Evolutionary conservation across 1,284 basidiomycete genomes (phyloP).

Genomic region (Rhizoctonia solani): DNA sequence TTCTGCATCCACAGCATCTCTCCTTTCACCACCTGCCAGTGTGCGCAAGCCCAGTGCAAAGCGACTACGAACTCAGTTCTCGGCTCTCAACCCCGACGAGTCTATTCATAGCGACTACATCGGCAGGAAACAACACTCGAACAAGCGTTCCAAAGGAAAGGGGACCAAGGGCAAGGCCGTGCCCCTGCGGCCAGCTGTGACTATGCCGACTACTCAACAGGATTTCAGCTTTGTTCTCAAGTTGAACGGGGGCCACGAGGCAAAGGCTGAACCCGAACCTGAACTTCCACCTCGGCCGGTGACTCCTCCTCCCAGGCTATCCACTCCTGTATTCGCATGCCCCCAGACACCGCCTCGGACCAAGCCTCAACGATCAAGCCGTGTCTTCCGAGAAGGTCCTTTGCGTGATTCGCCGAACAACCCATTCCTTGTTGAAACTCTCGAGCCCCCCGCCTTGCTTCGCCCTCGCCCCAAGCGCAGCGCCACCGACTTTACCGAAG

Average conservation of each 20-base stretch:
- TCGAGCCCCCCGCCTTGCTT: background rate
- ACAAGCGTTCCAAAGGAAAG: conserved; percentile 4
- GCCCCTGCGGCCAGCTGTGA: background rate
- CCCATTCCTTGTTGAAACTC: conserved; percentile 35
- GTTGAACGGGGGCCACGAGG: background rate
- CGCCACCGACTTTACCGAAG: conserved; percentile 26
- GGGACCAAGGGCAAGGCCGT: conserved; percentile 7
- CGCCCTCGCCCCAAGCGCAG: conserved; percentile 14
- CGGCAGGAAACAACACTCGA: background rate
- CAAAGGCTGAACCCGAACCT: background rate
- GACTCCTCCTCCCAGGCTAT: conserved; percentile 24
- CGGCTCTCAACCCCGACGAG: conserved; percentile 20
- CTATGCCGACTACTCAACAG: background rate
- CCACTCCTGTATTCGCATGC: background rate
- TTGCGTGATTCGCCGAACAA: conserved; percentile 39
- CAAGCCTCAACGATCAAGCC: background rate
- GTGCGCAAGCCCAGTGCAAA: conserved; percentile 30
- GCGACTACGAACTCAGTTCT: conserved; percentile 11
- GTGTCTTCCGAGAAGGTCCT: conserved; percentile 28
- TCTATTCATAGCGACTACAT: conserved; percentile 19
- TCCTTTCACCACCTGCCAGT: conserved; percentile 36
- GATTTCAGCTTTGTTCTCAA: conserved; percentile 1
- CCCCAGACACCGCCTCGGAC: conserved; percentile 26
- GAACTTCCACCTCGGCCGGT: background rate
- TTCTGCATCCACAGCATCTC: conserved; percentile 33